Percentiles rank a stretch among this genome's conserved stretches.
Evolutionary conservation across 2,329 filamentous ascomycete genomes (phyloP).

Genomic region (Talaromyces sp.): DNA sequence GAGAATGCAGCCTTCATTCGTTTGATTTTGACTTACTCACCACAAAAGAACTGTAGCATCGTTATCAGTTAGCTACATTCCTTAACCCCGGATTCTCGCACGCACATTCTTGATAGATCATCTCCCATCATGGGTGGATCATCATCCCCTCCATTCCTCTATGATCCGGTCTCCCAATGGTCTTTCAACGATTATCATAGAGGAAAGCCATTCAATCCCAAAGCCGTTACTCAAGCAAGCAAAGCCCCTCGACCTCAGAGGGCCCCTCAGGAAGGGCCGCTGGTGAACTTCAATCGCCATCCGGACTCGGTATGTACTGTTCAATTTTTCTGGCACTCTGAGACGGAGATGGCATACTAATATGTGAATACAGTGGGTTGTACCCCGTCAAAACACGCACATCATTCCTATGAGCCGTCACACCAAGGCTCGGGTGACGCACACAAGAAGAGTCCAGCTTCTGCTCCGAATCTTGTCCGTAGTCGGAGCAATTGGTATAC

Average conservation of each 20-base stretch:
- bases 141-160: slow-evolving; percentile 65
- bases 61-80: slow-evolving; percentile 12
- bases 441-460: slow-evolving; percentile 64
- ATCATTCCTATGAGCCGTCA: slow-evolving; percentile 63
- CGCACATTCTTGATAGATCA: slow-evolving; percentile 27
- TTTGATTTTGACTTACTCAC: slow-evolving; percentile 1
- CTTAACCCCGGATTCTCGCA: slow-evolving; percentile 19
- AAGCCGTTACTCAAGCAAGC: slow-evolving; percentile 75
- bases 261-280: slow-evolving; percentile 65
- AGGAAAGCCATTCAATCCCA: slow-evolving; percentile 70
- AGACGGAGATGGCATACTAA: neutral
- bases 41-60: neutral
- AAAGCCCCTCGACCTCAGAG: slow-evolving; percentile 57
- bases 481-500: slow-evolving; percentile 62
- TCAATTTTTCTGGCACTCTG: neutral
- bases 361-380: slow-evolving; percentile 34
- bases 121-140: slow-evolving; percentile 43
- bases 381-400: slow-evolving; percentile 58
- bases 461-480: slow-evolving; percentile 62
- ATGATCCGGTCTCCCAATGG: slow-evolving; percentile 54
- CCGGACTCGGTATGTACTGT: slow-evolving; percentile 60
- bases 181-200: slow-evolving; percentile 45
- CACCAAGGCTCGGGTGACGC: slow-evolving; percentile 67
- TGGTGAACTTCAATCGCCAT: slow-evolving; percentile 78
- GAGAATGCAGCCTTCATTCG: slow-evolving; percentile 23